Base-by-base conservation (phyloP, 2,329 filamentous ascomycete species). In the Xylaria hypoxylon region DNA sequence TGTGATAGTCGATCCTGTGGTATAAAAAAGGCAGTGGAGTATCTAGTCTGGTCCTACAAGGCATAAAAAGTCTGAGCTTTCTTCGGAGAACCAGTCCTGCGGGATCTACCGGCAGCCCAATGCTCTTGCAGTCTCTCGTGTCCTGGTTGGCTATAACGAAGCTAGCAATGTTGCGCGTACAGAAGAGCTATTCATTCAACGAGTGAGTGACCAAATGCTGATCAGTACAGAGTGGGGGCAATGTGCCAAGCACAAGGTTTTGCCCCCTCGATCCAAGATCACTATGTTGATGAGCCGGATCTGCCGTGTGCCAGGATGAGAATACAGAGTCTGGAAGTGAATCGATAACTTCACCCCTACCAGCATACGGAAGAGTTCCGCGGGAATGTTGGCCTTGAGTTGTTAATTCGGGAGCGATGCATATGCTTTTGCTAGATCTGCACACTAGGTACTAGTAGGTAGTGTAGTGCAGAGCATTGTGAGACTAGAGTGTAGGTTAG, bases 201-300 rank as follows among this genome's bases (percentile, higher is more conserved):
- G 59, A 50, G 61, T 35, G 59, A 50, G 61, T 35, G 62, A 64
- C 60, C 33, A 31, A 62, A 56, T 57, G 52, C 53, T 66, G 45
- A 60, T 38, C 51, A 56, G 56, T 40, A 58, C 19, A 17, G 62
- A 22, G 68, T 68, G 68, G 68, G 73, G 63, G 67, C 55, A 66
- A 69, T 48, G 51, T 72, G 70, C 71, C 72, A 71, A 70, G 65
- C 50, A 24, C 33, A 63, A 56, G 40, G 19, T 57, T 60, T 57
- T 53, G 48, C 35, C 45, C 51, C 59, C 50, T 65, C 55, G 58
- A 68, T 62, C 58, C 58, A 59, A 66, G 59, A 70, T 68, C 65
- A 64, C 62, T 53, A 56, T 62, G 40, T 45, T 68, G 59, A 35
- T 66, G 63, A 59, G 42, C 67, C 57, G 61, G 61, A 64, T 64